Evolutionary conservation across 202 grass and related monocot genomes (phyloP).

Genomic region (Dendrocalamus latiflorus): DNA sequence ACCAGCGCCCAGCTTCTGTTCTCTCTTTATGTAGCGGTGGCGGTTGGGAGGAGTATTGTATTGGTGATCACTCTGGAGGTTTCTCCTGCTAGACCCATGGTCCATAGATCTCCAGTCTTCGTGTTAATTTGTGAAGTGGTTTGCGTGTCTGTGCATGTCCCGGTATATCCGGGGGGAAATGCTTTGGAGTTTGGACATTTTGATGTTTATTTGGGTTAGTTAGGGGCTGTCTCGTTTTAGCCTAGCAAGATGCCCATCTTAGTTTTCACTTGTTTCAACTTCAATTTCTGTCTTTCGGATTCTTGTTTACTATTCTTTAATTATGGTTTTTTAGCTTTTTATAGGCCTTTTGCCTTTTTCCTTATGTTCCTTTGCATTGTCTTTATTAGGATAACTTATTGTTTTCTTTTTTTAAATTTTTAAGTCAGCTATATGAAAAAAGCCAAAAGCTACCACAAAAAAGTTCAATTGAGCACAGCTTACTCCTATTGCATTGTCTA

Average conservation of each 20-base stretch:
- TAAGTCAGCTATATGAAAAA: too few species aligned
- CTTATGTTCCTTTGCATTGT: too few species aligned
- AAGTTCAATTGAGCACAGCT: too few species aligned
- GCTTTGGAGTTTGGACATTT: slow-evolving; percentile 4
- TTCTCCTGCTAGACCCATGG: background rate
- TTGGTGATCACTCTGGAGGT: background rate
- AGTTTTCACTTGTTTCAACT: too few species aligned
- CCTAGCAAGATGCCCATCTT: background rate
- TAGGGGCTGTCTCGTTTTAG: background rate
- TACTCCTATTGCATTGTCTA: background rate
- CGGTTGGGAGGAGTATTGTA: background rate
- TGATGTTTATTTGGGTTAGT: background rate
- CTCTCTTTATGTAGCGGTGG: background rate
- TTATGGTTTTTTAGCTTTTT: too few species aligned
- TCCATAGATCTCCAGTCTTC: background rate
- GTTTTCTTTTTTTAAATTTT: too few species aligned
- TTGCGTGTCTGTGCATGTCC: slow-evolving; percentile 10
- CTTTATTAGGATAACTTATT: too few species aligned
- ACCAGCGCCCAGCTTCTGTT: background rate
- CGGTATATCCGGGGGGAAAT: background rate
- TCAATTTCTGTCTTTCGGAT: too few species aligned
- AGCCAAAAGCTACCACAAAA: too few species aligned
- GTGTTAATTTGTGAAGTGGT: background rate
- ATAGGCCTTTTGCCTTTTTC: too few species aligned
- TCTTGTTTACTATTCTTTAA: too few species aligned